Conservation (phyloP, 805 yeast genomes). For the Cyberlindnera mrakii region DNA sequence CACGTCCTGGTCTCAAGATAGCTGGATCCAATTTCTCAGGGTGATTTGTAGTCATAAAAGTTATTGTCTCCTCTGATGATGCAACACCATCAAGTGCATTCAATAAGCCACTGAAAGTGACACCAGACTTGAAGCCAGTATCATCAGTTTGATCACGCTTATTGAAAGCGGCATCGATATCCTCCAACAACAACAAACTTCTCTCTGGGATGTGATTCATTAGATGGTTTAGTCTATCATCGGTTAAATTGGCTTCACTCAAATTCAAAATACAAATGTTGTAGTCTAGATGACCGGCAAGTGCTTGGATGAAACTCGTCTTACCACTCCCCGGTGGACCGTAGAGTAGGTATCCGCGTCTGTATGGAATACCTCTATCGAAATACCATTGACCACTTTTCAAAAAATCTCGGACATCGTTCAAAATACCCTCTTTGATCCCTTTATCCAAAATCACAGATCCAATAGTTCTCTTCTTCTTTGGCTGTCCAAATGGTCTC, state of each 20-base stretch:
- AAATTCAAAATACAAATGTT: slow-evolving; percentile 90
- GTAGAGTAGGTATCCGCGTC: slow-evolving; percentile 87
- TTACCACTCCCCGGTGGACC: slow-evolving; percentile 99
- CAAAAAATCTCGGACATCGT: slow-evolving; percentile 78
- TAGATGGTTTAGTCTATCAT: slow-evolving; percentile 87
- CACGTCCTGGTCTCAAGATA: slow-evolving; percentile 87
- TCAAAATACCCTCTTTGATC: slow-evolving; percentile 55
- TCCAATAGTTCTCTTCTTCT: slow-evolving; percentile 76
- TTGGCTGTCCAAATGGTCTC: slow-evolving; percentile 96
- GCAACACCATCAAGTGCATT: slow-evolving; percentile 97
- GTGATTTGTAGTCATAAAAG: slow-evolving; percentile 98
- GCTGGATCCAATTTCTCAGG: slow-evolving; percentile 94
- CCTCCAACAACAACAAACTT: slow-evolving; percentile 80
- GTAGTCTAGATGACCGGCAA: slow-evolving; percentile 94
- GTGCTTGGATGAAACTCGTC: slow-evolving; percentile 90
- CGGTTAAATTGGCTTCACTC: slow-evolving; percentile 87
- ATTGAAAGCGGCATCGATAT: slow-evolving; percentile 93
- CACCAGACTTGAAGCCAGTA: slow-evolving; percentile 77
- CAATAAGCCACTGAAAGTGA: slow-evolving; percentile 88
- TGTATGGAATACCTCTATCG: slow-evolving; percentile 93
- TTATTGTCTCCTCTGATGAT: slow-evolving; percentile 91
- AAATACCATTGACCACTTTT: slow-evolving; percentile 84
- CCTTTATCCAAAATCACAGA: slow-evolving; percentile 83
- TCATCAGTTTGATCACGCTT: slow-evolving; percentile 72
- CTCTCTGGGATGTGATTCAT: slow-evolving; percentile 96